Percentiles rank a stretch among this genome's conserved stretches.
Conservation (phyloP, 441 rosid genomes). For the Adansonia madagascariensis region DNA sequence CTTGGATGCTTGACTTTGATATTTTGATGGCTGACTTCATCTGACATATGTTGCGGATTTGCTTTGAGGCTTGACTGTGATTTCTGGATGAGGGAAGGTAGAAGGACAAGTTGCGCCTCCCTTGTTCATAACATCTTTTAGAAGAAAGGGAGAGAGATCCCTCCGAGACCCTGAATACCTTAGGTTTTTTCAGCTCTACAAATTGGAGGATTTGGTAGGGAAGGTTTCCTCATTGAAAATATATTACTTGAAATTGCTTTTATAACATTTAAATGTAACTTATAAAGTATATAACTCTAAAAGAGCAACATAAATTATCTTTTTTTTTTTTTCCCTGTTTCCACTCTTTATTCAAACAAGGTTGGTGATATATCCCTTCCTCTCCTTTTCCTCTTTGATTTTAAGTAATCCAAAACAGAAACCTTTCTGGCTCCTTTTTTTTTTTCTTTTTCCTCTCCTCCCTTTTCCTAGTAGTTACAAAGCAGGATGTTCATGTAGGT, state of each 20-base stretch:
- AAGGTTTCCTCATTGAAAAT: background rate
- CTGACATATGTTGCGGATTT: background rate
- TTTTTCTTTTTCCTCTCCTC: too few species aligned
- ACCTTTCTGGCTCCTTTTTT: too few species aligned
- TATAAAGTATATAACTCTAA: background rate
- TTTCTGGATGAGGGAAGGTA: background rate
- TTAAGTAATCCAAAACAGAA: too few species aligned
- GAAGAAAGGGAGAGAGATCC: background rate
- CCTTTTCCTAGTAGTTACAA: too few species aligned
- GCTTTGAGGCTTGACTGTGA: slow-evolving; percentile 3
- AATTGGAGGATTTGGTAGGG: background rate
- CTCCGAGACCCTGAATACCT: background rate
- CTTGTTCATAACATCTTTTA: background rate
- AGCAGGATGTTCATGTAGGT: background rate
- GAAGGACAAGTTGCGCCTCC: background rate
- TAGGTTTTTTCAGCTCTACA: background rate
- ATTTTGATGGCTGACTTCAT: background rate
- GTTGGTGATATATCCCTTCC: too few species aligned
- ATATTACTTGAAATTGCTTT: background rate
- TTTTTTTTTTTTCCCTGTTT: background rate
- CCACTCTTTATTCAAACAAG: too few species aligned
- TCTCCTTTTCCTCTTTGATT: too few species aligned
- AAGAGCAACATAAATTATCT: background rate
- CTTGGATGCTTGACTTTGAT: background rate
- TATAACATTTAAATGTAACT: background rate